These are phyloP conservation scores for Catenaria anguillulae DNA, from an alignment of 371 early-diverging fungal genomes.

Conservation along the genomic window DNA sequence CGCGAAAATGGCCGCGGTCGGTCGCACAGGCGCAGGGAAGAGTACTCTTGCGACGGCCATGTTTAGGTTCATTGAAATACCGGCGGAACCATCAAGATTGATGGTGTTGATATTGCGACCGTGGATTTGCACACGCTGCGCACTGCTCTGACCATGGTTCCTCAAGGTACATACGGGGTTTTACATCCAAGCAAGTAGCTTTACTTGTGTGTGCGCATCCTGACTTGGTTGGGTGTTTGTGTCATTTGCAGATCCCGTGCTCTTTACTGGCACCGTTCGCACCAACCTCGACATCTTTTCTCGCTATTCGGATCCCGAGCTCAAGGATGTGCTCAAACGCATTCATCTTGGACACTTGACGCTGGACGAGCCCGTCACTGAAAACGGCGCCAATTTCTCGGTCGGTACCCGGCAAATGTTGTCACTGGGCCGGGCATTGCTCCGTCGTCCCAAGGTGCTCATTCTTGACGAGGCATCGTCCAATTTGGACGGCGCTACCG, in stretches of 20 bases:
- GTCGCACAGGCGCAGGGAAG: constrained; percentile 49
- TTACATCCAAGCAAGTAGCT: too few relatives aligned
- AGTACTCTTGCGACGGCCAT: constrained; percentile 46
- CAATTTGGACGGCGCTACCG: constrained; percentile 47
- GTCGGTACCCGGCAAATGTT: constrained; percentile 4
- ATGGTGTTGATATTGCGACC: constrained; percentile 47
- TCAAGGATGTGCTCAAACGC: constrained; percentile 26
- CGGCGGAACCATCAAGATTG: constrained; percentile 43
- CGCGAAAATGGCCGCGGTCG: constrained; percentile 47
- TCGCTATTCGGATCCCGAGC: constrained; percentile 21
- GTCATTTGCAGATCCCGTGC: constrained; percentile 19
- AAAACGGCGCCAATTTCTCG: neutral
- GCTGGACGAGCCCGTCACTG: neutral
- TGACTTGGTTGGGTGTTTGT: neutral
- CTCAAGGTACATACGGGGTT: too few relatives aligned
- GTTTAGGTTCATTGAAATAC: constrained; percentile 56
- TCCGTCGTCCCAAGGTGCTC: constrained; percentile 24
- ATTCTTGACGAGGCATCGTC: constrained; percentile 1
- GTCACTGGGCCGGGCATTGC: constrained; percentile 36
- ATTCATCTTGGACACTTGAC: constrained; percentile 17
- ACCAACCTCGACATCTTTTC: constrained; percentile 35
- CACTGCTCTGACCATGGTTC: constrained; percentile 54
- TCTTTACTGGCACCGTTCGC: constrained; percentile 32
- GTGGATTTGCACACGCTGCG: constrained; percentile 56
- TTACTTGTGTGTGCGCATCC: constrained; percentile 21